phyloP scores from a whole-genome alignment of 164 flowering plant species.

The Chimonanthus salicifolius region DNA sequence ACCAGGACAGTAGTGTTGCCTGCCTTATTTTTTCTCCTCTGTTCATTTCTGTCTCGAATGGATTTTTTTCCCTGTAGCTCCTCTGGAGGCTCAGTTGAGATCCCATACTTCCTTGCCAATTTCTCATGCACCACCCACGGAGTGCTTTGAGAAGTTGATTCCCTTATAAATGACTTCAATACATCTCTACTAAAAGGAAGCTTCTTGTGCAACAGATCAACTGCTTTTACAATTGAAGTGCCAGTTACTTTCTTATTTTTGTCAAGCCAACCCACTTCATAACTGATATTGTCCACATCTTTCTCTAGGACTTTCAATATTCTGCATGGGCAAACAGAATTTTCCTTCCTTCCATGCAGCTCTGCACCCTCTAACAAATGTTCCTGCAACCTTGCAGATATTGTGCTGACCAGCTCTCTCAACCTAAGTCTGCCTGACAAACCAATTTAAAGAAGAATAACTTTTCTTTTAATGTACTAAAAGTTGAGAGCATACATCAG shows the following conservation, averaged over 20 bases:
- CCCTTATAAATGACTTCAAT: constrained; percentile 80
- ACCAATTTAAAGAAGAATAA: not conserved
- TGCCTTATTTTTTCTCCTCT: constrained; percentile 29
- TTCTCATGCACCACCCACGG: constrained; percentile 88
- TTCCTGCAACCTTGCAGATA: constrained; percentile 48
- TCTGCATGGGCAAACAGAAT: constrained; percentile 49
- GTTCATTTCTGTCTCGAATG: constrained; percentile 29
- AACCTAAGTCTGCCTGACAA: constrained; percentile 65
- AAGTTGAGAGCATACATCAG: too few species aligned
- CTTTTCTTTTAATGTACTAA: too few species aligned
- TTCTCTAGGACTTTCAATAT: constrained; percentile 49
- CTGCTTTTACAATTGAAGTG: constrained; percentile 35
- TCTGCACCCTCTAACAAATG: constrained; percentile 52
- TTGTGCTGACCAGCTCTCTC: constrained; percentile 55
- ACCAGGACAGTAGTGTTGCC: constrained; percentile 13
- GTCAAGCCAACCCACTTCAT: constrained; percentile 79
- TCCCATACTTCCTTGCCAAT: constrained; percentile 59
- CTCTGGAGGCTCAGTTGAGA: constrained; percentile 57
- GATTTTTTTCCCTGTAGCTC: constrained; percentile 31
- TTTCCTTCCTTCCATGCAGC: constrained; percentile 52
- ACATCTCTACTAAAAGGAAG: constrained; percentile 62
- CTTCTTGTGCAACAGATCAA: constrained; percentile 55
- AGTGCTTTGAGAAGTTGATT: constrained; percentile 67
- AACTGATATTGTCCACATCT: constrained; percentile 25
- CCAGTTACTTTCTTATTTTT: constrained; percentile 42